Evolutionary conservation across 306 rosid genomes (phyloP).

Genomic region (Casuarina glauca): DNA sequence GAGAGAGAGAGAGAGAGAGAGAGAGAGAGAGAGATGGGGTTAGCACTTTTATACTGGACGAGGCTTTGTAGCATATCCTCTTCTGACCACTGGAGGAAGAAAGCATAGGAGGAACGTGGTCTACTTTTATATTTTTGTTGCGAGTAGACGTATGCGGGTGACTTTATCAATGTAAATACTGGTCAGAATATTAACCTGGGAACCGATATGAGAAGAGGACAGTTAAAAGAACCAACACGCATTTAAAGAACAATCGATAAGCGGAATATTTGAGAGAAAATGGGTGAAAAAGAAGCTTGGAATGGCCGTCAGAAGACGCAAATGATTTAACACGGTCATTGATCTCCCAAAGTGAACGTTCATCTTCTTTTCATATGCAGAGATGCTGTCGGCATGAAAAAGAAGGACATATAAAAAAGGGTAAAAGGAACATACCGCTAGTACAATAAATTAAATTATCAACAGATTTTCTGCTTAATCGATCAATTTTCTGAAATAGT

Average conservation of each 20-base stretch:
- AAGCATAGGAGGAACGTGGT: background rate
- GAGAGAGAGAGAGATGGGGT: background rate
- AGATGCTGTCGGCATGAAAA: background rate
- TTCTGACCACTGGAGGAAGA: background rate
- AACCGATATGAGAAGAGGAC: background rate
- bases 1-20: background rate
- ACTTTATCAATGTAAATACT: slow-evolving; percentile 5
- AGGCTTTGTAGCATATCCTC: background rate
- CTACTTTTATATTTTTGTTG: too few species aligned
- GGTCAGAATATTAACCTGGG: background rate
- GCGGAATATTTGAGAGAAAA: background rate
- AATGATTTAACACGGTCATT: background rate
- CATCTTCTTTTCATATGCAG: background rate
- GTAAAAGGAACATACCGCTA: background rate
- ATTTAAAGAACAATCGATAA: background rate
- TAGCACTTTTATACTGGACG: background rate
- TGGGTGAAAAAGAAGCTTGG: background rate
- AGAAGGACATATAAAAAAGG: background rate
- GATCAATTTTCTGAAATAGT: background rate
- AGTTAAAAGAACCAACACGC: background rate
- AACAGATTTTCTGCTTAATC: background rate
- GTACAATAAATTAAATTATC: background rate
- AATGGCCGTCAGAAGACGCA: background rate
- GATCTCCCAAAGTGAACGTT: background rate
- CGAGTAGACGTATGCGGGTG: background rate